Evolutionary conservation across 164 flowering plant species (phyloP), one percentile per base, ranked within the genome.

Genomic region (Dillenia suffruticosa): DNA sequence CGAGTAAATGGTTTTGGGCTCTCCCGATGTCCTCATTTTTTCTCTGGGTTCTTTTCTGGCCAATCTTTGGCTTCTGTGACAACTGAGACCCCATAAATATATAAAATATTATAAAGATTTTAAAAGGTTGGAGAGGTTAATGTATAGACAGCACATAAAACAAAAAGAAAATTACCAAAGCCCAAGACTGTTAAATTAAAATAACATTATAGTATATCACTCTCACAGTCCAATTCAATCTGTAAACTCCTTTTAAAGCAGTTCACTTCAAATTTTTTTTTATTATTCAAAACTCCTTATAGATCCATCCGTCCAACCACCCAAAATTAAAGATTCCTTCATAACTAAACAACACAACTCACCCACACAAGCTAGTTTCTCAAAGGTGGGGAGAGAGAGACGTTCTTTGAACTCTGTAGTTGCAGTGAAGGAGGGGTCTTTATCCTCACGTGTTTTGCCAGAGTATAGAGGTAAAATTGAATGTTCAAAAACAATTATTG

Each of bases 221-320:
- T 46, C 67, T 32, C 40, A 32, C 40, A 5, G 40, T 32, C 40
- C 40, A 63, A 63, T 77, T 69, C 55, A 57, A 64, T 70, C 73
- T 68, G 63, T 71, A 67, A 32, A n/a, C 68, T 61, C 64, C 74
- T 72, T 78, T 79, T 51, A 19, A 66, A 71, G 69, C 76, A 63
- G 62, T 63, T 49, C 45, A 13, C 2, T 55, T 17, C 51, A 59
- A 44, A 72, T 68, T 67, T 72, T 56, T 77, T 69, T 32, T 32
- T 32, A 32, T 32, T 62, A 66, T 81, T 78, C 73, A 58, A 63
- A 70, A 32, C 64, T 19, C 72, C 68, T 70, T 63, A 64, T 68
- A 80, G 86, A 78, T 84, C 85, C 75, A 78, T 85, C 72, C 78
- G 77, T 60, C 70, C 62, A 63, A 62, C 46, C 6, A 0, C 7